Conservation (phyloP, 495 filamentous ascomycete genomes). For the Glonium stellatum region DNA sequence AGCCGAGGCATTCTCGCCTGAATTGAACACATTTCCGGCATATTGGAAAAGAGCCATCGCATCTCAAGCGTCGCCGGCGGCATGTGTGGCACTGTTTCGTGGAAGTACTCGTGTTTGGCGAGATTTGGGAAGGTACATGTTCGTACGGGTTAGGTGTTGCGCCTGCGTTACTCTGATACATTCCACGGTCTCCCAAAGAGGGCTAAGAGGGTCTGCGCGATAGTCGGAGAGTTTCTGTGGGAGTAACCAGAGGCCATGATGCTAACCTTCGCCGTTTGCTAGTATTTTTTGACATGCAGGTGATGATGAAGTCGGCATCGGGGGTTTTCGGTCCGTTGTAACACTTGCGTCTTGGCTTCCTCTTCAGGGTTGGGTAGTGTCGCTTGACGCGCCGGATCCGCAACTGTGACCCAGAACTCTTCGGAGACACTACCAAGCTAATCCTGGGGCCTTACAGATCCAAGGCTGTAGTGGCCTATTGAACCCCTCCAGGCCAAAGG, state of each 20-base stretch:
- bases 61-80: conserved; percentile 36
- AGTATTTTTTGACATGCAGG: background rate
- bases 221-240: no score
- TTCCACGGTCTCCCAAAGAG: background rate
- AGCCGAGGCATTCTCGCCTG: conserved; percentile 36
- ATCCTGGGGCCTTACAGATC: no score
- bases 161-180: background rate
- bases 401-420: no score
- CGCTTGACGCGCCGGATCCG: no score
- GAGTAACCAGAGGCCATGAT: no score
- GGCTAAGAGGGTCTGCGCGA: background rate
- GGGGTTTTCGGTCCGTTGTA: background rate
- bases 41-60: conserved; percentile 35
- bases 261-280: background rate
- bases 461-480: no score
- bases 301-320: background rate
- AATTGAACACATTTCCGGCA: conserved; percentile 36
- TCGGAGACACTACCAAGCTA: no score
- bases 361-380: no score
- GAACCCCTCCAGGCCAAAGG: no score
- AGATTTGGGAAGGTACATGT: background rate
- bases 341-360: background rate
- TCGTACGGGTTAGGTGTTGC: background rate
- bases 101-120: background rate
- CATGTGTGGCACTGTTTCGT: conserved; percentile 36